Percentiles rank a stretch among this genome's conserved stretches.
phyloP scores from a whole-genome alignment of 2,329 filamentous ascomycete species.

The Colletotrichum destructivum region DNA sequence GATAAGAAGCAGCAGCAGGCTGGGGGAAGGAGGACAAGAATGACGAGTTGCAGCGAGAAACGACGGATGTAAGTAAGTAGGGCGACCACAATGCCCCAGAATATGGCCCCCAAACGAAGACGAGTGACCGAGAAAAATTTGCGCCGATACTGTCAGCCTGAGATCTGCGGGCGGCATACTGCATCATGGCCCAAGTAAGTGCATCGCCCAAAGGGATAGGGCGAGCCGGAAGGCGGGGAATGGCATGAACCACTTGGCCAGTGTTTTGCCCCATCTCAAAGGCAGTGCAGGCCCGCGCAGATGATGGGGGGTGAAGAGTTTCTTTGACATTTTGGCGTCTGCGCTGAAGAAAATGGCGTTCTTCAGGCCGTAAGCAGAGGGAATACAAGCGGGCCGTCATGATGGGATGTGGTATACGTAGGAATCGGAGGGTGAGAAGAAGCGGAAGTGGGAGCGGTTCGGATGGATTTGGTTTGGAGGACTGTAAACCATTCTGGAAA shows the following conservation, averaged over 20 bases:
- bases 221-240: background rate
- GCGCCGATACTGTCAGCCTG: background rate
- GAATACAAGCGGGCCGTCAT: background rate
- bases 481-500: background rate
- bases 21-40: background rate
- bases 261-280: background rate
- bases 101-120: background rate
- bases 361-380: background rate
- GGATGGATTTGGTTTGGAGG: too few relatives aligned
- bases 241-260: background rate
- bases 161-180: background rate
- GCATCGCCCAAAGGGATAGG: background rate
- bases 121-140: background rate
- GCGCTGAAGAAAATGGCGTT: background rate
- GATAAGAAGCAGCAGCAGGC: constrained; percentile 1
- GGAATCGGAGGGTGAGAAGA: background rate
- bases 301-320: background rate
- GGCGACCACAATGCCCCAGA: background rate
- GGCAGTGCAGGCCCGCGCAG: background rate
- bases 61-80: background rate
- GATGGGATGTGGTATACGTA: background rate
- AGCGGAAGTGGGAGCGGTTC: too few relatives aligned
- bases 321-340: background rate
- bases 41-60: background rate
- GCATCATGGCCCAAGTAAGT: background rate